phyloP scores from a whole-genome alignment of 176 grass and related monocot species.

The Bolboschoenus planiculmis region DNA sequence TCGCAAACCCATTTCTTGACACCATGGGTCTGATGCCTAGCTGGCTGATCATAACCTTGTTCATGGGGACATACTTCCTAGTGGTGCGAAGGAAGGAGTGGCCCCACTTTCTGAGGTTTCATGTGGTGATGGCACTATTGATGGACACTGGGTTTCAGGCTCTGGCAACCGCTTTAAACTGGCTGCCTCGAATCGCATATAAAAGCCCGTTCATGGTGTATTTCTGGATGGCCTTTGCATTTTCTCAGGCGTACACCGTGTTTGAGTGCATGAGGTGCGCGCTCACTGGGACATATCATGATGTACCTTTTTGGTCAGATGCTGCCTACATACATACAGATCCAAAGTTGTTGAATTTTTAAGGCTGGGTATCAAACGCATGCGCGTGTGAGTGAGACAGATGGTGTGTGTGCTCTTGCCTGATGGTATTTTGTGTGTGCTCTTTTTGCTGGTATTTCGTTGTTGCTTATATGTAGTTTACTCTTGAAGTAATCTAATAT shows the following conservation, averaged over 20 bases:
- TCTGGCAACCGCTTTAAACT: slow-evolving; percentile 70
- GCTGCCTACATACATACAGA: slow-evolving; percentile 83
- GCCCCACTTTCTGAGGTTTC: slow-evolving; percentile 86
- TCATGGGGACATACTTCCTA: slow-evolving; percentile 66
- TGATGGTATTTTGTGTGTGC: no score
- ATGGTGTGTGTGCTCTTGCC: not conserved
- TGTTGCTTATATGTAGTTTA: not conserved
- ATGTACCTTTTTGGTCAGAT: slow-evolving; percentile 77
- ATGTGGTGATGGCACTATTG: slow-evolving; percentile 76
- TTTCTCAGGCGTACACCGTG: slow-evolving; percentile 67
- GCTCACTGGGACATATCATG: slow-evolving; percentile 57
- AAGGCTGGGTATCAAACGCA: not conserved
- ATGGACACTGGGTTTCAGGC: slow-evolving; percentile 73
- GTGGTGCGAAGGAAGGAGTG: slow-evolving; percentile 75
- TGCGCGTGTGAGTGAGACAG: not conserved
- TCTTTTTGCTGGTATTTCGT: not conserved
- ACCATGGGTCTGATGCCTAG: slow-evolving; percentile 66
- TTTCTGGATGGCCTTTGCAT: slow-evolving; percentile 72
- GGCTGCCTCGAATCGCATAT: slow-evolving; percentile 67
- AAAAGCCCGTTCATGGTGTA: slow-evolving; percentile 49
- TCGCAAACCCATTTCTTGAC: slow-evolving; percentile 70
- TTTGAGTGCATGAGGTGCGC: slow-evolving; percentile 79
- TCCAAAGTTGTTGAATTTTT: slow-evolving; percentile 65
- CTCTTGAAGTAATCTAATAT: not conserved
- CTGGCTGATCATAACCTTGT: slow-evolving; percentile 65